A percentile compares a stretch with the other conserved stretches of the same genome.
These are phyloP conservation scores for Claviceps spartinae DNA, from an alignment of 2,329 filamentous ascomycete genomes.

Conservation along the genomic window DNA sequence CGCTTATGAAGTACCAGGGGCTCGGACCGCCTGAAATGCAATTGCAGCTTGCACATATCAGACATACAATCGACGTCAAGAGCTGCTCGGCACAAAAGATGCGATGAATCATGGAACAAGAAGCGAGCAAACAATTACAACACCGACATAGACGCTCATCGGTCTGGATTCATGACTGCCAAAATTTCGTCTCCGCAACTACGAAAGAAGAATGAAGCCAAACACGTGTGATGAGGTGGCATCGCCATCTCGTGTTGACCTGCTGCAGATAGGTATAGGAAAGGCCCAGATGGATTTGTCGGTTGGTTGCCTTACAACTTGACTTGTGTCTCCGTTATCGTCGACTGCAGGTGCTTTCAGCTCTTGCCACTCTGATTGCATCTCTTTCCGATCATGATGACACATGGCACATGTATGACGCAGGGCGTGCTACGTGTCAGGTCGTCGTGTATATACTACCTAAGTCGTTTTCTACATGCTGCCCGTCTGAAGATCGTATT, in stretches of 20 bases:
- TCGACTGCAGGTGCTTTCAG: no score
- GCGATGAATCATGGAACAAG: neutral
- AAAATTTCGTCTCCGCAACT: neutral
- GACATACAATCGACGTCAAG: no score
- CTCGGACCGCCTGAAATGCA: neutral
- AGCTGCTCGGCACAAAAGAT: neutral
- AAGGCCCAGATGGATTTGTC: neutral
- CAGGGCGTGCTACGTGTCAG: neutral
- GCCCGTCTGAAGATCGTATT: neutral
- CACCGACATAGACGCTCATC: neutral
- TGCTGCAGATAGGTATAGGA: neutral
- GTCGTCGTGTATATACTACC: no score
- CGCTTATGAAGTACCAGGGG: neutral
- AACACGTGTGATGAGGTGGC: neutral
- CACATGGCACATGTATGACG: neutral
- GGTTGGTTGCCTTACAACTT: neutral
- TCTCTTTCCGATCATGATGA: neutral
- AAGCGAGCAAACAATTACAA: neutral
- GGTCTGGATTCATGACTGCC: neutral
- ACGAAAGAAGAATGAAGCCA: neutral
- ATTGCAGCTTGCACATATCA: neutral
- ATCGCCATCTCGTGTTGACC: constrained; percentile 1
- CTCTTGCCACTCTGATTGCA: neutral
- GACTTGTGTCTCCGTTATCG: neutral
- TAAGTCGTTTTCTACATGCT: neutral